Conservation (phyloP, 345 rosid genomes). For the Rhizophora mangle region DNA sequence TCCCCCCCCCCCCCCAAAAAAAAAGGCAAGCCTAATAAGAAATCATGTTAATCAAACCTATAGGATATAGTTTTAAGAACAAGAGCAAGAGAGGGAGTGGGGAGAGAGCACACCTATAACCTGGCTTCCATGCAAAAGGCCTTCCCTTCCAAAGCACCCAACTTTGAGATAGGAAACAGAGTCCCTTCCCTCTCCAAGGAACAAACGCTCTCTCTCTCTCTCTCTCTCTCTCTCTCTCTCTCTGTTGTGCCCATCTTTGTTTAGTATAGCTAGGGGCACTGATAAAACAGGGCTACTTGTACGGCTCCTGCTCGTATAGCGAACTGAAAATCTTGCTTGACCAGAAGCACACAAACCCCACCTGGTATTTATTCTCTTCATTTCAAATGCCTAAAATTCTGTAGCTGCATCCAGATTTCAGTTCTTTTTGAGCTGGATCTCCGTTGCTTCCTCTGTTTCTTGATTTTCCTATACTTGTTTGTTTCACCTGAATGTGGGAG, state of each 20-base stretch:
- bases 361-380: slow-evolving; percentile 14
- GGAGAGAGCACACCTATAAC: background rate
- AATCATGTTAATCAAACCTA: background rate
- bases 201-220: background rate
- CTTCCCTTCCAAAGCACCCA: background rate
- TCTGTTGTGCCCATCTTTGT: background rate
- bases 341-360: slow-evolving; percentile 3
- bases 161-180: background rate
- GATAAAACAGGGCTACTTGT: background rate
- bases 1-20: too few species aligned
- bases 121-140: slow-evolving; percentile 14
- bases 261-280: too few species aligned
- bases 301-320: background rate
- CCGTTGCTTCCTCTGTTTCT: slow-evolving; percentile 28
- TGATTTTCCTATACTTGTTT: slow-evolving; percentile 18
- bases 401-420: background rate
- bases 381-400: slow-evolving; percentile 1
- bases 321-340: slow-evolving; percentile 10
- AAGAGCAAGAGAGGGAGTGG: background rate
- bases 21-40: background rate
- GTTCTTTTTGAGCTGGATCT: slow-evolving; percentile 22
- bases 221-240: background rate
- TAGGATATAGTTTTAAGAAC: background rate
- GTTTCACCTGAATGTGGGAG: slow-evolving; percentile 9
- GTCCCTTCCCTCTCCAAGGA: background rate